Percentiles rank a stretch among this genome's conserved stretches.
Conservation (phyloP, 495 filamentous ascomycete genomes). For the Gamarada debralockiae region DNA sequence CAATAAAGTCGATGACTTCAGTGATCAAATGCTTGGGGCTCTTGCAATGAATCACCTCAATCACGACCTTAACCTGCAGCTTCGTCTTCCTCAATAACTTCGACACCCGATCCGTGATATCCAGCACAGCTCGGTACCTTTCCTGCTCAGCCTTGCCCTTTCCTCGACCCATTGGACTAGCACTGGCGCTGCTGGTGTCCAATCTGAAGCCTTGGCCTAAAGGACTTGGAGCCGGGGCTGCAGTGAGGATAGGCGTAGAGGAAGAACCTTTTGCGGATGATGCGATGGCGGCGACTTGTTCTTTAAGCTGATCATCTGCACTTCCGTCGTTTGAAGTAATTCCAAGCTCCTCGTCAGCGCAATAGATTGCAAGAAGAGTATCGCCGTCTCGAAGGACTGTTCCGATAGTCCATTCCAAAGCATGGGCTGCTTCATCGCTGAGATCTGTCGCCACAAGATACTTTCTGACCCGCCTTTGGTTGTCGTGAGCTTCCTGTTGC, state of each 20-base stretch:
- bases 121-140: constrained; percentile 67
- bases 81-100: constrained; percentile 84
- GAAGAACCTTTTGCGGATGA: constrained; percentile 11
- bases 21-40: constrained; percentile 82
- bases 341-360: constrained; percentile 79
- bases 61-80: constrained; percentile 83
- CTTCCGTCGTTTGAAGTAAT: constrained; percentile 27
- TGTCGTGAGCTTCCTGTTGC: constrained; percentile 68
- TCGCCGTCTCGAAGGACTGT: constrained; percentile 94
- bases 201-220: constrained; percentile 26
- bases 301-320: constrained; percentile 58
- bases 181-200: constrained; percentile 19
- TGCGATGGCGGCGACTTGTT: constrained; percentile 56
- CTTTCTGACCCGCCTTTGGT: constrained; percentile 69
- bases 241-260: constrained; percentile 29
- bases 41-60: constrained; percentile 98
- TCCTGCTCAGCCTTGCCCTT: constrained; percentile 67
- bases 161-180: constrained; percentile 23
- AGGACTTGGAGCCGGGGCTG: constrained; percentile 32
- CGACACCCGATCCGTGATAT: constrained; percentile 74
- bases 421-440: constrained; percentile 89
- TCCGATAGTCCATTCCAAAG: constrained; percentile 94
- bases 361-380: constrained; percentile 87
- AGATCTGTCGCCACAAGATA: constrained; percentile 93
- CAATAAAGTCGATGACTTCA: constrained; percentile 86